These are phyloP conservation scores for Aspergillus sp. DNA, from an alignment of 2,329 filamentous ascomycete species.

Conservation along the genomic window DNA sequence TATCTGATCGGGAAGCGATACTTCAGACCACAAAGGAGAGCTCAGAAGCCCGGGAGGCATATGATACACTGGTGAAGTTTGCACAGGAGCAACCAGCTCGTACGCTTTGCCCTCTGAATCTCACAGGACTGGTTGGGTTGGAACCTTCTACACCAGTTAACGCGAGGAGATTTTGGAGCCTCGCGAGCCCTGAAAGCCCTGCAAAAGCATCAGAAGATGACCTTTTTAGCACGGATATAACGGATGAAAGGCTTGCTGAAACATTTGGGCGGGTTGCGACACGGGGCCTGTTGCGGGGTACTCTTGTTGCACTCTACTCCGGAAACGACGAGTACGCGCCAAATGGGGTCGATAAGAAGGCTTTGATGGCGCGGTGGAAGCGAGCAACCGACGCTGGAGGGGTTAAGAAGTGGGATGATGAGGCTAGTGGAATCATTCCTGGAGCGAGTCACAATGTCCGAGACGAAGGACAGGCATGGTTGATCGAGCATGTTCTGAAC, in stretches of 20 bases:
- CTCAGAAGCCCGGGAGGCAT: slow-evolving; percentile 25
- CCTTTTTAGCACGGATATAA: slow-evolving; percentile 80
- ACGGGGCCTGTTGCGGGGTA: slow-evolving; percentile 38
- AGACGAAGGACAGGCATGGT: slow-evolving; percentile 48
- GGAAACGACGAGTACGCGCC: slow-evolving; percentile 49
- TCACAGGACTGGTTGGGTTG: slow-evolving; percentile 34
- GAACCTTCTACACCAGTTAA: slow-evolving; percentile 47
- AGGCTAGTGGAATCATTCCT: slow-evolving; percentile 48
- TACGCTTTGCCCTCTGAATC: slow-evolving; percentile 33
- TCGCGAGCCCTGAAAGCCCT: slow-evolving; percentile 54
- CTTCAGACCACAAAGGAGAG: slow-evolving; percentile 33
- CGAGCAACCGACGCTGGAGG: slow-evolving; percentile 39
- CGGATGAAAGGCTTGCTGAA: slow-evolving; percentile 53
- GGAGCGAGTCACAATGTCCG: slow-evolving; percentile 52
- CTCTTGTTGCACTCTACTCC: slow-evolving; percentile 47
- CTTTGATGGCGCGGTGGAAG: slow-evolving; percentile 45
- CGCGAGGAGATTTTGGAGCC: slow-evolving; percentile 59
- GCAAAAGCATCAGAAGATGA: slow-evolving; percentile 71
- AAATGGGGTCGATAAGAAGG: slow-evolving; percentile 46
- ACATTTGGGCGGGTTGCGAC: slow-evolving; percentile 62
- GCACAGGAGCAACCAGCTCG: slow-evolving; percentile 29
- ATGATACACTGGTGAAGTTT: slow-evolving; percentile 35
- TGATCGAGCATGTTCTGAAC: slow-evolving; percentile 35
- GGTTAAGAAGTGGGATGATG: slow-evolving; percentile 48
- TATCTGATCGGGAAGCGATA: slow-evolving; percentile 71